Evolutionary conservation across 805 yeast genomes (phyloP).

Genomic region (Schizosaccharomyces osmophilus): DNA sequence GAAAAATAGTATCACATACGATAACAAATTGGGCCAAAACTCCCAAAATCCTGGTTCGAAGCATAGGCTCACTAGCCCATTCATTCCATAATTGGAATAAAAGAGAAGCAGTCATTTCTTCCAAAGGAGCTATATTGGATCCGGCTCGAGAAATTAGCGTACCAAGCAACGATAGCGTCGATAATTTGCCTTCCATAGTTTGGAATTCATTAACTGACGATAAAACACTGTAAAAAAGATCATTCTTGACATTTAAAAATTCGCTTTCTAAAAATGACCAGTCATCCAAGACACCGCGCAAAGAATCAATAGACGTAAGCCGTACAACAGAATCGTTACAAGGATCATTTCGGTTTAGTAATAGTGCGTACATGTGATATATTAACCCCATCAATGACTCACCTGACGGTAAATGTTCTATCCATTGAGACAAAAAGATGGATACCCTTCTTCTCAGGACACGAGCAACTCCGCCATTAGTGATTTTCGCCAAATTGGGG

Average conservation of each 20-base stretch:
- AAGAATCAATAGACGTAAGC: slow-evolving; percentile 45
- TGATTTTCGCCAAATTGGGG: slow-evolving; percentile 29
- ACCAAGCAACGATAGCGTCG: slow-evolving; percentile 41
- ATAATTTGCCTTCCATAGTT: slow-evolving; percentile 54
- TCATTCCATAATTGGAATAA: slow-evolving; percentile 62
- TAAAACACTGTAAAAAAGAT: slow-evolving; percentile 22
- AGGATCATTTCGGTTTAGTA: slow-evolving; percentile 21
- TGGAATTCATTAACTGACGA: slow-evolving; percentile 25
- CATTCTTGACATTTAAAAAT: slow-evolving; percentile 39
- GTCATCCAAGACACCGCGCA: slow-evolving; percentile 50
- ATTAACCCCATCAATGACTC: slow-evolving; percentile 18
- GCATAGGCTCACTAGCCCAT: slow-evolving; percentile 18
- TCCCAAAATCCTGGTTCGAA: slow-evolving; percentile 17
- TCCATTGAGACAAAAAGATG: neutral
- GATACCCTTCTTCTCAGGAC: neutral
- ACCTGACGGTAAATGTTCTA: neutral
- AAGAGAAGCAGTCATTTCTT: slow-evolving; percentile 15
- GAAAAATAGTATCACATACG: neutral
- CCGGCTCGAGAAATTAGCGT: slow-evolving; percentile 21
- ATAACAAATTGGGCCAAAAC: slow-evolving; percentile 13
- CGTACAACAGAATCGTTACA: slow-evolving; percentile 58
- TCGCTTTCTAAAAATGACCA: slow-evolving; percentile 56
- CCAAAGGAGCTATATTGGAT: slow-evolving; percentile 11
- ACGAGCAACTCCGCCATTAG: slow-evolving; percentile 26
- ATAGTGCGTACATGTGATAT: slow-evolving; percentile 19